phyloP scores from a whole-genome alignment of 1,284 basidiomycete species.

The Boletus semigastroideus region DNA sequence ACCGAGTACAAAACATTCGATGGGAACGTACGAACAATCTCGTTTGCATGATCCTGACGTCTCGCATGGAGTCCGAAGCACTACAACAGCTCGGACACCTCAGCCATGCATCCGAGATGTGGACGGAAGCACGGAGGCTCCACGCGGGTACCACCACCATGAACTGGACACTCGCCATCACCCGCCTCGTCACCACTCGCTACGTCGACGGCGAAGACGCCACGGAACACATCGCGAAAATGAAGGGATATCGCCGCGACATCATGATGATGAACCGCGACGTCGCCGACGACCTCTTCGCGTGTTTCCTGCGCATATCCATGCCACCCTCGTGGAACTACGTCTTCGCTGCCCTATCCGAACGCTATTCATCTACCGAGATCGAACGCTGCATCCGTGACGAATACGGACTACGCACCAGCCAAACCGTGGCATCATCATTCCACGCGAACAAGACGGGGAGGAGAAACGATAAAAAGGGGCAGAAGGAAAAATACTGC shows the following conservation, averaged over 20 bases:
- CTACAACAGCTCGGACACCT: neutral
- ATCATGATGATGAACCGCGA: neutral
- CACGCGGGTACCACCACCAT: neutral
- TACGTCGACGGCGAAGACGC: neutral
- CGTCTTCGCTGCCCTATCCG: slow-evolving; percentile 1
- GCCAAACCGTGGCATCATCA: no score
- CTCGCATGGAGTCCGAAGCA: neutral
- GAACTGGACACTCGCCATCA: neutral
- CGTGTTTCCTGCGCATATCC: slow-evolving; percentile 10
- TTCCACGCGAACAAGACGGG: no score
- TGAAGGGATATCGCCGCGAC: neutral
- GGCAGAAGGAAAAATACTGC: no score
- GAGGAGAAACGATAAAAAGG: no score
- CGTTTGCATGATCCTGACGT: neutral
- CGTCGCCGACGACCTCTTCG: neutral
- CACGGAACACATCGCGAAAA: neutral
- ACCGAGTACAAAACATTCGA: neutral
- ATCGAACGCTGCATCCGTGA: slow-evolving; percentile 2
- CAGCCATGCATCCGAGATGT: neutral
- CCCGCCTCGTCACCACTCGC: neutral
- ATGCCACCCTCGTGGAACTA: slow-evolving; percentile 9
- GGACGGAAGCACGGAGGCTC: neutral
- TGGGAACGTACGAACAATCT: neutral
- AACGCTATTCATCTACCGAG: slow-evolving; percentile 1
- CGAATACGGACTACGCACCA: neutral